Base-by-base conservation (phyloP, 1,139 yeast species). In the Cylindricascospora bacillispora region DNA sequence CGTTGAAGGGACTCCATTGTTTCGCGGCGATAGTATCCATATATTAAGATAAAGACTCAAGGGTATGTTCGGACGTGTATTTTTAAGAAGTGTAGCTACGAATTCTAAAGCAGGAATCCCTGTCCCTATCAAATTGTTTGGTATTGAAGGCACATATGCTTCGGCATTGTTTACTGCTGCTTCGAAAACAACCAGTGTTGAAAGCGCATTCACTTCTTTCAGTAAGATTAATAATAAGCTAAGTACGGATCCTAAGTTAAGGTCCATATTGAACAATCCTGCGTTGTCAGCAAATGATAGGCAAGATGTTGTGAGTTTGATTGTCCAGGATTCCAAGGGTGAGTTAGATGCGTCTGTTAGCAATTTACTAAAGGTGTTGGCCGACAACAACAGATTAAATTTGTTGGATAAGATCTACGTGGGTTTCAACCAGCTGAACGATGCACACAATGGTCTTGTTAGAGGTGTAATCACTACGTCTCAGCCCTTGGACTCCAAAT, bases 81-180 rank as follows among this genome's bases (percentile, higher is more conserved):
- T 76, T 59, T 56, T 65, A 57, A 79, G 89, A 65, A 62, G 78
- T 38, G 60, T 82, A 65, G 80, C 83, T 44, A 62, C 81, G 36
- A 69, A 80, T 45, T 39, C 48, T 15, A 65, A 67, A 52, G 49
- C 57, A 27, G 47, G 49, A 33, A 43, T 67, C 36, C 76, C 75
- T 60, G 92, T 93, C 38, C 97, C 97, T 36, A 79, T 86, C 43
- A 95, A 85, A 69, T 72, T 89, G 59, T 86, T 73, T 54, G 98
- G 98, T 43, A 65, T 89, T 45, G 95, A 86, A 47, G 98, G 97
- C 56, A 85, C 97, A 41, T 89, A 89, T 59, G 98, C 98, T 49
- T 71, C 83, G 39, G 95, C 99, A 29, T 70, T 89, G 49, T 89
- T 78, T 73, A 67, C 86, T 35, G 97, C 98, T 21, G 80, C 97